Evolutionary conservation across 805 yeast genomes (phyloP).

Genomic region (Candida arabinofermentans): DNA sequence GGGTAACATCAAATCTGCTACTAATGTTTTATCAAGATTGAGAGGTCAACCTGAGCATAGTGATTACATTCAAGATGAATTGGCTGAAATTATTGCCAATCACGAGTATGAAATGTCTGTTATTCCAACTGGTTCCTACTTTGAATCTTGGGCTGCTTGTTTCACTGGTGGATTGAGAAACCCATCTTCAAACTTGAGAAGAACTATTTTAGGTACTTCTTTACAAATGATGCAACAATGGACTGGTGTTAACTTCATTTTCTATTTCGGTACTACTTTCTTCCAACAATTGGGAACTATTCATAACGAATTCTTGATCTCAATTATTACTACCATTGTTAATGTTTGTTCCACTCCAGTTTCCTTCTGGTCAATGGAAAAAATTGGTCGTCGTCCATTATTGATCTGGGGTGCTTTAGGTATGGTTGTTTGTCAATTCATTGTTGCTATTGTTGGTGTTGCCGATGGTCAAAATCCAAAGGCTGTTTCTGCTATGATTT

Average conservation of each 20-base stretch:
- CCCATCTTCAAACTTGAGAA: conserved; percentile 37
- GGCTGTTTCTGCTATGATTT: conserved; percentile 28
- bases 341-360: conserved; percentile 51
- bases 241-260: conserved; percentile 73
- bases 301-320: conserved; percentile 45
- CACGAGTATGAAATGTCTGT: conserved; percentile 41
- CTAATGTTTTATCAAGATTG: conserved; percentile 48
- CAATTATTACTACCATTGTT: conserved; percentile 50
- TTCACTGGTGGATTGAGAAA: conserved; percentile 38
- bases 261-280: conserved; percentile 71
- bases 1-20: conserved; percentile 54
- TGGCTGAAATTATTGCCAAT: conserved; percentile 48
- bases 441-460: conserved; percentile 45
- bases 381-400: conserved; percentile 53
- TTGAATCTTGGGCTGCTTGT: conserved; percentile 39
- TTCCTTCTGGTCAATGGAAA: conserved; percentile 52
- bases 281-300: conserved; percentile 50
- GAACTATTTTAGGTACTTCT: conserved; percentile 40
- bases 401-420: conserved; percentile 46
- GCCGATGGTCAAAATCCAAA: conserved; percentile 24
- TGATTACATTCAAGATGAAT: conserved; percentile 44
- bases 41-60: conserved; percentile 48
- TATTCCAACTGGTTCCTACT: conserved; percentile 33
- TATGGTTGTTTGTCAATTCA: conserved; percentile 51
- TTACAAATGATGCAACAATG: conserved; percentile 61